Conservation (phyloP, 306 rosid species). For the Vachellia collinsii region DNA sequence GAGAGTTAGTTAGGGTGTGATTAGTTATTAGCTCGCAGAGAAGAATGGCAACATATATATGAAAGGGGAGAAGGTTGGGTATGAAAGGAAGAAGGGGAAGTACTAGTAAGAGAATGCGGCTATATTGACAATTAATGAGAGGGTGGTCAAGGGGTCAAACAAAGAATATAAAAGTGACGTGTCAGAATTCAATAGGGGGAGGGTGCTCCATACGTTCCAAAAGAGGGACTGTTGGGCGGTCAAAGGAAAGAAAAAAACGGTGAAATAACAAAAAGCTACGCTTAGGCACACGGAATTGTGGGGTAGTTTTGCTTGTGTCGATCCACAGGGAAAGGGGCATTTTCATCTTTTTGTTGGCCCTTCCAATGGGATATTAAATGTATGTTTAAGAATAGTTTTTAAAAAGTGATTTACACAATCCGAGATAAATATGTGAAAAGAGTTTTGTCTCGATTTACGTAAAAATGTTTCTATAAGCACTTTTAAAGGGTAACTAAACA, state of each 20-base stretch:
- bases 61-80: not conserved
- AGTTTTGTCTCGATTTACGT: no score
- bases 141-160: not conserved
- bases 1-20: not conserved
- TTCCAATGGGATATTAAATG: no score
- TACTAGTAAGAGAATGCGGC: slow-evolving; percentile 36
- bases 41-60: not conserved
- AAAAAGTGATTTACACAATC: no score
- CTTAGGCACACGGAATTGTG: slow-evolving; percentile 15
- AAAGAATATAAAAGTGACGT: slow-evolving; percentile 1
- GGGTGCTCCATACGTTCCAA: slow-evolving; percentile 30
- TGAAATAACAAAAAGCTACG: slow-evolving; percentile 12
- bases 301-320: not conserved
- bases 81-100: not conserved
- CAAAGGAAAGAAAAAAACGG: slow-evolving; percentile 47
- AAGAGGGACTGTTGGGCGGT: slow-evolving; percentile 48
- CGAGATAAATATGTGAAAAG: no score
- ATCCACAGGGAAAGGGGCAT: no score
- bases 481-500: no score
- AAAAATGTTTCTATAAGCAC: no score
- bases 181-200: not conserved
- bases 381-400: no score
- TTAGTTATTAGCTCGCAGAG: not conserved
- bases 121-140: not conserved
- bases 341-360: not conserved